phyloP scores from a whole-genome alignment of 2,329 filamentous ascomycete species.

The Trichocomaceae sp. region DNA sequence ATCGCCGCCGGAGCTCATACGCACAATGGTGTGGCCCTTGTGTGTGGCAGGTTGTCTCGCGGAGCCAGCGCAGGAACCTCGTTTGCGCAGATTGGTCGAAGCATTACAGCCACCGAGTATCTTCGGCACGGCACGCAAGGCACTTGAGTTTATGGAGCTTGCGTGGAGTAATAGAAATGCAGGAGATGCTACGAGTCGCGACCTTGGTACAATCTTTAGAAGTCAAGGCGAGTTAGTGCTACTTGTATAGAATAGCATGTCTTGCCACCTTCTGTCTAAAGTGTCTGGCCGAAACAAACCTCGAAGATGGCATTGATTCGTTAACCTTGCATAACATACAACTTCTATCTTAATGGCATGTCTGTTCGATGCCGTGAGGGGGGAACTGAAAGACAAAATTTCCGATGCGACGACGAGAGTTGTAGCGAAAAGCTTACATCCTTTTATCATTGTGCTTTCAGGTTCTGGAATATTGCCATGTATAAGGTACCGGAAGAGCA shows the following conservation, averaged over 20 bases:
- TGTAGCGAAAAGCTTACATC: not conserved
- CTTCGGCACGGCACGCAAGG: conserved; percentile 24
- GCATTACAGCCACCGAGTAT: conserved; percentile 16
- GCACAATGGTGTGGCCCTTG: conserved; percentile 28
- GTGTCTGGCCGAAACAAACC: not conserved
- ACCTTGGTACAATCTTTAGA: conserved; percentile 6
- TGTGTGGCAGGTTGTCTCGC: conserved; percentile 26
- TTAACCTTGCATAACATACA: too few relatives aligned
- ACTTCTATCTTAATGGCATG: too few relatives aligned
- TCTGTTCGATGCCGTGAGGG: too few relatives aligned
- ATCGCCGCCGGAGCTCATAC: conserved; percentile 19
- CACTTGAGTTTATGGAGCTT: conserved; percentile 32
- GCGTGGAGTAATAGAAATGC: conserved; percentile 23
- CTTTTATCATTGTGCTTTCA: not conserved
- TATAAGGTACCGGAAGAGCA: not conserved
- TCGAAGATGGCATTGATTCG: too few relatives aligned
- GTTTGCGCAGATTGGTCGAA: conserved; percentile 21
- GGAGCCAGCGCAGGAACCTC: conserved; percentile 15
- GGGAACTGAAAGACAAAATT: not conserved
- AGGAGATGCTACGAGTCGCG: not conserved
- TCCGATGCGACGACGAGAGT: not conserved
- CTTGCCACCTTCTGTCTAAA: too few relatives aligned
- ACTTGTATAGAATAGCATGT: conserved; percentile 3
- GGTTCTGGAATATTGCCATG: not conserved
- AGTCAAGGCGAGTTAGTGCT: conserved; percentile 3